Evolutionary conservation across 768 basidiomycete genomes (phyloP), one percentile per base, ranked within the genome.

Genomic region (Leccinum olivaceopallidum): DNA sequence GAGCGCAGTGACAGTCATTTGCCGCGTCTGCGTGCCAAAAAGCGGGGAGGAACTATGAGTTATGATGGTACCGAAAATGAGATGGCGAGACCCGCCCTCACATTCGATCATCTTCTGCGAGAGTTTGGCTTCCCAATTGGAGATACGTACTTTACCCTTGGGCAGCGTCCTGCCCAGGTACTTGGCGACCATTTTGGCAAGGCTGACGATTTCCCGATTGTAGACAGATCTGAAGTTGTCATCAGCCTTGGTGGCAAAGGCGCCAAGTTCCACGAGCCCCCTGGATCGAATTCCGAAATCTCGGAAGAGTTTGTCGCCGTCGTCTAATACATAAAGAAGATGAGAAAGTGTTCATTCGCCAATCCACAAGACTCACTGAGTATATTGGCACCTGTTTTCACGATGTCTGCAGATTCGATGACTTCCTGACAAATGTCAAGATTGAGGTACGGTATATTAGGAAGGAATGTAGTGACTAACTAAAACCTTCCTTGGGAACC

Each of bases 321-420:
- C 82, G 32, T 79, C 82, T 83, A 20, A 42, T 6, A 18, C 26
- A 12, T 12, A n/a, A 6, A 2, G 2, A 30, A 6, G 1, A 37
- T 63, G 52, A 60, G 28, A 4, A 30, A 13, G 14, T 16, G 5
- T 12, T 51, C 26, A 0, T 16, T 13, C 12, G n/a, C 0, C 20
- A 16, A 10, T 8, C 3, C 14, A 36, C 20, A 36, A 66, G 28
- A 73, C 79, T 57, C 55, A 82, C 82, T 77, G 30, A 75, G 69
- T 55, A 83, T 83, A 58, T 83, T 82, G 7, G 75, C 80, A 18
- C 83, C 83, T 4, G 76, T 69, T 63, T 84, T 84, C 39, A 76
- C 55, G 13, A 79, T 69, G 12, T 69, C 60, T 14, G 75, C 67
- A 14, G 73, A 71, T 62, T 83, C 79, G 13, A 84, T 76, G n/a